Evolutionary conservation across 176 grass and related monocot species (phyloP), one percentile per base, ranked within the genome.

Genomic region (Bonia amplexicaulis): DNA sequence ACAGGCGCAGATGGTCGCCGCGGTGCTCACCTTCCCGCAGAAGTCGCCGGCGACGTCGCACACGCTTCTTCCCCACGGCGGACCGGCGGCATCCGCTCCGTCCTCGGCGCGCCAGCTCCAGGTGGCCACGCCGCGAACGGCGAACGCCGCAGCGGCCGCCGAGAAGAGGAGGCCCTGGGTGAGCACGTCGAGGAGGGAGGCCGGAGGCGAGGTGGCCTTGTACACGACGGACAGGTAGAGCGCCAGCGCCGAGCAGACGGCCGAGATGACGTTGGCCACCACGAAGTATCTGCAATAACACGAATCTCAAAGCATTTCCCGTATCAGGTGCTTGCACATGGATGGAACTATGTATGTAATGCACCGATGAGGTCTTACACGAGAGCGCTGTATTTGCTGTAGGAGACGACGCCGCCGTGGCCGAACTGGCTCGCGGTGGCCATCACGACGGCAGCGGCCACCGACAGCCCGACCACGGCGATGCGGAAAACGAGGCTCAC

Each of bases 361-460:
- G 31, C 31, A 33, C 2, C 31, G 31, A 33, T 33, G 31, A 33
- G 31, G 31, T 33, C 80, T 66, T 82, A 92, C 90, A 69, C 31
- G 53, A 92, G 81, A 15, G 83, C 59, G n/a, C 12, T 76, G 87
- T 78, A 82, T 10, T 82, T 9, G 66, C 4, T 41, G 74, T 45
- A 79, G 6, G 80, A 78, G 31, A 89, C 80, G 44, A 22, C 6
- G 77, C 7, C 2, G 51, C 7, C 12, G 70, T 5, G 11, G 70
- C 35, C 0, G 77, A 57, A 6, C 67, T 91, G 35, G 76, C 42
- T 85, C 26, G 85, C 77, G 12, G 77, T 86, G 41, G 17, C 84
- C 83, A 87, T 92, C 80, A 92, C 87, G 12, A 83, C 69, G 67
- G 83, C 69, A 23, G 87, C 79, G 5, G 80, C 87, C 52, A 84